Evolutionary conservation across 2,329 filamentous ascomycete genomes (phyloP).

Genomic region (Tolypocladium tropicale): DNA sequence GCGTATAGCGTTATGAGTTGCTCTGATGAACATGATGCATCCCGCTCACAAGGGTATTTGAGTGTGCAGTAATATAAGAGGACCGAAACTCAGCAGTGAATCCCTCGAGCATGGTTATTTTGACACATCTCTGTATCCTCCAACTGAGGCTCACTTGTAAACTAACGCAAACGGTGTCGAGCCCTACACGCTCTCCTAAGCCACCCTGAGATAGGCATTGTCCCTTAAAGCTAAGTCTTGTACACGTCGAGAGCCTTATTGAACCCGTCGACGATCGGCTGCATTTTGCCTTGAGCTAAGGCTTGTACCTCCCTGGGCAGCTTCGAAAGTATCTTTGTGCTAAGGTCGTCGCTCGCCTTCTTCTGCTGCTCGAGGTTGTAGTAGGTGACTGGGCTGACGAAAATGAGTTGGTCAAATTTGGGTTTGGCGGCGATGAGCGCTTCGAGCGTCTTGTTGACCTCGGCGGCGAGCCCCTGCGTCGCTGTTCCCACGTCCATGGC

Average conservation of each 20-base stretch:
- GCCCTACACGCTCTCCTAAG: too few species aligned
- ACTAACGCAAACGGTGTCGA: too few species aligned
- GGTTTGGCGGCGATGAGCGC: constrained; percentile 27
- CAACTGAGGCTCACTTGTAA: too few species aligned
- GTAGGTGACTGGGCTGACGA: constrained; percentile 33
- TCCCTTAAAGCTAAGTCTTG: background rate
- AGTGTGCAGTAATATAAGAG: too few species aligned
- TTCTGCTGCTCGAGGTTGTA: constrained; percentile 29
- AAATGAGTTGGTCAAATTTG: constrained; percentile 31
- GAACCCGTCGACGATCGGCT: constrained; percentile 28
- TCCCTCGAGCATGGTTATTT: too few species aligned
- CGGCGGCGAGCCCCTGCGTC: constrained; percentile 22
- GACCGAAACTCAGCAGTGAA: background rate
- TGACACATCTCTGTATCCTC: too few species aligned
- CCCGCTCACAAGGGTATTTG: background rate
- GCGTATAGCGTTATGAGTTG: background rate
- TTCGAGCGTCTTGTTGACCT: constrained; percentile 27
- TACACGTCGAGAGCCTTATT: constrained; percentile 23
- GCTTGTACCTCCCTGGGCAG: constrained; percentile 22
- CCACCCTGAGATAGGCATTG: too few species aligned
- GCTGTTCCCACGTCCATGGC: too few species aligned
- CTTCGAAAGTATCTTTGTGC: constrained; percentile 26
- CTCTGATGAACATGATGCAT: background rate
- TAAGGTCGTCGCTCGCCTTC: constrained; percentile 26
- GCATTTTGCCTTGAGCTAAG: constrained; percentile 23